Evolutionary conservation across 2,329 filamentous ascomycete genomes (phyloP).

Genomic region (Trichoderma polysporum): DNA sequence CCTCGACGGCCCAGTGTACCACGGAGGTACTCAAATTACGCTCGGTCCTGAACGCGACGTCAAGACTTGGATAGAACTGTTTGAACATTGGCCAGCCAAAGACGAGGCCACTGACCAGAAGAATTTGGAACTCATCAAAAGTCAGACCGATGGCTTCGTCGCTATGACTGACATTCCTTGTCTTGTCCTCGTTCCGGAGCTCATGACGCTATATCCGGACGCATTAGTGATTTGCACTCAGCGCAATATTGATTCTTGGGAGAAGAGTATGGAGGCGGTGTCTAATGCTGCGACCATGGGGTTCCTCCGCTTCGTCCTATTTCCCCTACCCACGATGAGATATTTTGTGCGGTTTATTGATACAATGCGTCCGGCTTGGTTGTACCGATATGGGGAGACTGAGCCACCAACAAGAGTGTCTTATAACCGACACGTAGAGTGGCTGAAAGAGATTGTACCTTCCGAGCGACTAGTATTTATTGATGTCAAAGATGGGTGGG

Average conservation of each 20-base stretch:
- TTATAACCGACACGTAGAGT: slow-evolving; percentile 16
- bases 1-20: slow-evolving; percentile 28
- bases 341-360: slow-evolving; percentile 22
- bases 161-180: slow-evolving; percentile 5
- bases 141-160: neutral
- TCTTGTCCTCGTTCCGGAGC: neutral
- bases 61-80: slow-evolving; percentile 21
- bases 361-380: neutral
- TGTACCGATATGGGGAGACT: slow-evolving; percentile 19
- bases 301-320: slow-evolving; percentile 25
- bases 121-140: neutral
- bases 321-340: slow-evolving; percentile 23
- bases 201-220: slow-evolving; percentile 24
- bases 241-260: slow-evolving; percentile 25
- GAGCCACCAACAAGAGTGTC: slow-evolving; percentile 11
- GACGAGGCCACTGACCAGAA: neutral
- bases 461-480: neutral
- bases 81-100: neutral
- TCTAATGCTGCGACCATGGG: slow-evolving; percentile 8
- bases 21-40: slow-evolving; percentile 28
- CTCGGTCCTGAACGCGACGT: slow-evolving; percentile 24
- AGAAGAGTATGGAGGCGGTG: slow-evolving; percentile 24
- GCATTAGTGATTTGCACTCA: slow-evolving; percentile 26
- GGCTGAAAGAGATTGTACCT: neutral
- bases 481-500: neutral